phyloP scores from a whole-genome alignment of 768 basidiomycete species.

The Boletus subparvulus region DNA sequence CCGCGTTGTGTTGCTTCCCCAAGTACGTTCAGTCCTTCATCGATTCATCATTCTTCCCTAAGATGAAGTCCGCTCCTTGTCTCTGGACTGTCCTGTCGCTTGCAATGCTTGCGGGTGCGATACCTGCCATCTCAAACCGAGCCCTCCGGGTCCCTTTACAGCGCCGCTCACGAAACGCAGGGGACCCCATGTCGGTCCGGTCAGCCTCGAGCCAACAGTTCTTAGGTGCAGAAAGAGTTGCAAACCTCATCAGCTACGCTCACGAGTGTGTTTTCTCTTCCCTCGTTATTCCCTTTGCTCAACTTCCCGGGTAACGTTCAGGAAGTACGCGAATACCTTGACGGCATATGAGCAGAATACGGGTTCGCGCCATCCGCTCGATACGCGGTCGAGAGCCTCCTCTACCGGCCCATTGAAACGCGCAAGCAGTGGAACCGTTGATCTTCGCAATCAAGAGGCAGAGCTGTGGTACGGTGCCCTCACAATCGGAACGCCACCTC shows the following conservation, averaged over 20 bases:
- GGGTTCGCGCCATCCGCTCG: slow-evolving; percentile 35
- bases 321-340: slow-evolving; percentile 44
- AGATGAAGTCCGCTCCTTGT: slow-evolving; percentile 5
- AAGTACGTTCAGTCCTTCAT: not conserved
- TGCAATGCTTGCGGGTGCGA: not conserved
- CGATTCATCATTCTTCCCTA: not conserved
- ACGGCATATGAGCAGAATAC: slow-evolving; percentile 43
- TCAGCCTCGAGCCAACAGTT: not conserved
- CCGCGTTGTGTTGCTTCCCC: not conserved
- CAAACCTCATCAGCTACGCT: slow-evolving; percentile 1
- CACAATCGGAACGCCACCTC: slow-evolving; percentile 46
- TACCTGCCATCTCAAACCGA: slow-evolving; percentile 8
- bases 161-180: slow-evolving; percentile 2
- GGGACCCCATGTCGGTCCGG: not conserved
- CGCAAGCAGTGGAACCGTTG: slow-evolving; percentile 15
- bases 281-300: not conserved
- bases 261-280: slow-evolving; percentile 2
- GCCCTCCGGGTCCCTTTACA: slow-evolving; percentile 6
- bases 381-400: slow-evolving; percentile 6
- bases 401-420: slow-evolving; percentile 5
- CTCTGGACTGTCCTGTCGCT: slow-evolving; percentile 6
- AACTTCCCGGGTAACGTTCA: slow-evolving; percentile 11
- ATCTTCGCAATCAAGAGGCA: slow-evolving; percentile 31
- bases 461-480: slow-evolving; percentile 42
- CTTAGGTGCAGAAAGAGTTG: not conserved